Percentiles rank a stretch among this genome's conserved stretches.
Conservation (phyloP, 2,329 filamentous ascomycete species). For the Penicillium brevicompactum region DNA sequence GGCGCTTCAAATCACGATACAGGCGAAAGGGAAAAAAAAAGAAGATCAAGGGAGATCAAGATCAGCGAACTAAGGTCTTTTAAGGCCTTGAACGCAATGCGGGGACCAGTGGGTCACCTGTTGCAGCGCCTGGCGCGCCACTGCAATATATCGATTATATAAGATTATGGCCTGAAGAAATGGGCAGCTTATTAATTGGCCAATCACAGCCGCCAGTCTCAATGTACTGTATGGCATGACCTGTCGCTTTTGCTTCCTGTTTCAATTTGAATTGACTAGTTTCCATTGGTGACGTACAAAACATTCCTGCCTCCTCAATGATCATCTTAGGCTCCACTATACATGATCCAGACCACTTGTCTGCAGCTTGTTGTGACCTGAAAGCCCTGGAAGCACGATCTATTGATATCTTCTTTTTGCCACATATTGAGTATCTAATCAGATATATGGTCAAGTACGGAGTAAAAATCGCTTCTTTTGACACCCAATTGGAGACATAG, state of each 20-base stretch:
- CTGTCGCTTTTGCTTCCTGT: not conserved
- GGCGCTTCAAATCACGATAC: slow-evolving; percentile 13
- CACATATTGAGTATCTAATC: no score
- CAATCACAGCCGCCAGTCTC: not conserved
- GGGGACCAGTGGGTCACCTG: slow-evolving; percentile 19
- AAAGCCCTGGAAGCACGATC: not conserved
- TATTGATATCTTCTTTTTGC: not conserved
- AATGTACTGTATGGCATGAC: not conserved
- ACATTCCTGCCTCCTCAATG: not conserved
- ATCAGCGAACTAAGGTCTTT: slow-evolving; percentile 12
- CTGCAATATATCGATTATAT: slow-evolving; percentile 10
- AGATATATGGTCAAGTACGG: no score
- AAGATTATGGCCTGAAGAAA: not conserved
- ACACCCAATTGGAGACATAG: no score
- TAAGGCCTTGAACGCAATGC: slow-evolving; percentile 32
- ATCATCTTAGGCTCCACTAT: not conserved
- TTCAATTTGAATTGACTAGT: not conserved
- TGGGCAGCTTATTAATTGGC: not conserved
- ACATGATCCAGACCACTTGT: not conserved
- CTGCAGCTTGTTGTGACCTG: not conserved
- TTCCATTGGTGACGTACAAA: not conserved
- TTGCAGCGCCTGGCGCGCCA: slow-evolving; percentile 14
- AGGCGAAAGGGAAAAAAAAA: slow-evolving; percentile 12
- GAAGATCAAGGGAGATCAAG: slow-evolving; percentile 22
- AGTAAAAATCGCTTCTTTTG: no score